phyloP scores from a whole-genome alignment of 352 stramenopile genomes.

The Pythium phragmitis region DNA sequence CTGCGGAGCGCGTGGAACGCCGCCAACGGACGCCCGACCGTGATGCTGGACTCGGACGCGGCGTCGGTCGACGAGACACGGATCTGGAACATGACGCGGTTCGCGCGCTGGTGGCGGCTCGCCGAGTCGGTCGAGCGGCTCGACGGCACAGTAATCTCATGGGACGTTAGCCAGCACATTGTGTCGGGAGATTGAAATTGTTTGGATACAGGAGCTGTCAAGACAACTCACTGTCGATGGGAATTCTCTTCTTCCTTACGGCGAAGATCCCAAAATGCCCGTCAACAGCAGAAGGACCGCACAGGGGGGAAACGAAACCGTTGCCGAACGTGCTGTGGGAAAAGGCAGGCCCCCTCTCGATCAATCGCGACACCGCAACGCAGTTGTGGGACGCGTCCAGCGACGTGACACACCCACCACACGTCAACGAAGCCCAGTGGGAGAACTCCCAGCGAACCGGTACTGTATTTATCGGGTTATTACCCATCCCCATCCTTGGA shows the following conservation, averaged over 20 bases:
- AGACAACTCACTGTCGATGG: background rate
- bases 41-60: conserved; percentile 13
- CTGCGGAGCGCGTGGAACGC: conserved; percentile 67
- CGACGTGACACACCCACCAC: no score
- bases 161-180: conserved; percentile 24
- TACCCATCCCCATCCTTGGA: no score
- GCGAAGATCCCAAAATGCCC: conserved; percentile 9
- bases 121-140: background rate
- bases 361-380: no score
- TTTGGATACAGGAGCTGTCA: conserved; percentile 4
- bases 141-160: conserved; percentile 20
- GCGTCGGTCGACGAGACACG: conserved; percentile 8
- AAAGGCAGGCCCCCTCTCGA: background rate
- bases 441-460: no score
- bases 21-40: conserved; percentile 29
- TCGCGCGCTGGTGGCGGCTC: conserved; percentile 12
- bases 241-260: background rate
- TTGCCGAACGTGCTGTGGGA: background rate
- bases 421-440: no score
- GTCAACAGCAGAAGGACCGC: background rate
- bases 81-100: conserved; percentile 20
- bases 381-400: no score
- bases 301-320: no score
- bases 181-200: background rate
- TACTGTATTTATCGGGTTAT: no score